These are phyloP conservation scores for Solanum pinnatisectum DNA, from an alignment of 257 asterid genomes.

Conservation along the genomic window DNA sequence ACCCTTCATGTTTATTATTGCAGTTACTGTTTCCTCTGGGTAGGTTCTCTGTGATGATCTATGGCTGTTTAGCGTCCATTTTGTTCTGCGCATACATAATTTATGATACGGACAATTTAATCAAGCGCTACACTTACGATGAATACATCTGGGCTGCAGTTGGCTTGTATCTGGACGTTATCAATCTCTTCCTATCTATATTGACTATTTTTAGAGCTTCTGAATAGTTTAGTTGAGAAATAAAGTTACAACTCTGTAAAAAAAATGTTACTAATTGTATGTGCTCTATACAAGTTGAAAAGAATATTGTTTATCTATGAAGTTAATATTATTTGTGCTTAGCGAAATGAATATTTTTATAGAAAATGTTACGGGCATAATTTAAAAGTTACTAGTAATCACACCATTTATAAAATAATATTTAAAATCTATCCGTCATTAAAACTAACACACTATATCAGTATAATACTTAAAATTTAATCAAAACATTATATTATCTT, in stretches of 20 bases:
- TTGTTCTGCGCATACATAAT: slow-evolving; percentile 39
- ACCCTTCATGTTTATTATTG: neutral
- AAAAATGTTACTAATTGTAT: neutral
- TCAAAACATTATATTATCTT: too few relatives aligned
- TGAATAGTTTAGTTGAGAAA: neutral
- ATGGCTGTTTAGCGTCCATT: slow-evolving; percentile 23
- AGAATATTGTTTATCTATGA: neutral
- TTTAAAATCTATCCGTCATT: too few relatives aligned
- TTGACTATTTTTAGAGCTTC: slow-evolving; percentile 20
- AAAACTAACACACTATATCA: too few relatives aligned
- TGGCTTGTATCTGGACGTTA: slow-evolving; percentile 40
- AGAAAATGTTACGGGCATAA: too few relatives aligned
- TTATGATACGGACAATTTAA: slow-evolving; percentile 36
- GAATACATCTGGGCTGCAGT: slow-evolving; percentile 60
- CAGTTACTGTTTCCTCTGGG: slow-evolving; percentile 56
- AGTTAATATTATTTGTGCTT: too few relatives aligned
- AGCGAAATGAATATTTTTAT: too few relatives aligned
- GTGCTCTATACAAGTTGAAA: too few relatives aligned
- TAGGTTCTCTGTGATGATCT: slow-evolving; percentile 24
- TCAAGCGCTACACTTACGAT: slow-evolving; percentile 39
- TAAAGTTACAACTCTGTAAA: too few relatives aligned
- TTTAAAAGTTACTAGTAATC: too few relatives aligned
- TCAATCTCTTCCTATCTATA: slow-evolving; percentile 31
- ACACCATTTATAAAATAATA: too few relatives aligned
- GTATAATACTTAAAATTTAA: too few relatives aligned